Conservation (phyloP, 352 stramenopile species). For the Plasmopara muralis region DNA sequence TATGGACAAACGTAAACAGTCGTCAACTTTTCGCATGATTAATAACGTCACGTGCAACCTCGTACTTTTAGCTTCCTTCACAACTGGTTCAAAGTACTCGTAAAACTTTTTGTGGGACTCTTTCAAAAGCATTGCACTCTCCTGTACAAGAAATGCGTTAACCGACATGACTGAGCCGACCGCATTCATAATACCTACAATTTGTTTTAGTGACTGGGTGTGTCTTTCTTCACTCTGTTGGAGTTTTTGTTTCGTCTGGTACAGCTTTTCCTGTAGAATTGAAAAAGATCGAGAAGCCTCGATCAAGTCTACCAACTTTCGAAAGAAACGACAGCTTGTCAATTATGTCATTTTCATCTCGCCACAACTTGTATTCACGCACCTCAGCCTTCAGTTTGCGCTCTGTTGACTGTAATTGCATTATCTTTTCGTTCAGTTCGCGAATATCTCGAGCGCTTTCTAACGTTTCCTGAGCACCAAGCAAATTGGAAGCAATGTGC, state of each 20-base stretch:
- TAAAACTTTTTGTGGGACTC: constrained; percentile 38
- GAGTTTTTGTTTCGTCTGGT: constrained; percentile 46
- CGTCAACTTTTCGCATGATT: constrained; percentile 1
- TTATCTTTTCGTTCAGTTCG: constrained; percentile 52
- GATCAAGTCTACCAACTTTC: constrained; percentile 59
- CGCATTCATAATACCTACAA: constrained; percentile 28
- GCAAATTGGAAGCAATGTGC: constrained; percentile 32
- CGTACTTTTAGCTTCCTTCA: constrained; percentile 40
- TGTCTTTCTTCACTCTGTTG: constrained; percentile 48
- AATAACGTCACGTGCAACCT: neutral
- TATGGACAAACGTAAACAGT: constrained; percentile 6
- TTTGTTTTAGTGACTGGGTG: constrained; percentile 32
- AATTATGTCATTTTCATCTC: neutral
- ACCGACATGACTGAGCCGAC: neutral
- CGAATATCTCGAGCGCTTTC: constrained; percentile 46
- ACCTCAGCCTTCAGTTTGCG: constrained; percentile 71
- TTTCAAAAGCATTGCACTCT: constrained; percentile 35
- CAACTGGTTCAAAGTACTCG: constrained; percentile 42
- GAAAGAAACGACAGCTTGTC: constrained; percentile 1
- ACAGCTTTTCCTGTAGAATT: constrained; percentile 57
- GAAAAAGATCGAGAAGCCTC: constrained; percentile 55
- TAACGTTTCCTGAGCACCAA: constrained; percentile 41
- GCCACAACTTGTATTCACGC: neutral
- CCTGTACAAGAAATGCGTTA: constrained; percentile 17
- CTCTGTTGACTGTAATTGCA: constrained; percentile 50